Base-by-base conservation (phyloP, 345 rosid species). In the Melastoma malabathricum region DNA sequence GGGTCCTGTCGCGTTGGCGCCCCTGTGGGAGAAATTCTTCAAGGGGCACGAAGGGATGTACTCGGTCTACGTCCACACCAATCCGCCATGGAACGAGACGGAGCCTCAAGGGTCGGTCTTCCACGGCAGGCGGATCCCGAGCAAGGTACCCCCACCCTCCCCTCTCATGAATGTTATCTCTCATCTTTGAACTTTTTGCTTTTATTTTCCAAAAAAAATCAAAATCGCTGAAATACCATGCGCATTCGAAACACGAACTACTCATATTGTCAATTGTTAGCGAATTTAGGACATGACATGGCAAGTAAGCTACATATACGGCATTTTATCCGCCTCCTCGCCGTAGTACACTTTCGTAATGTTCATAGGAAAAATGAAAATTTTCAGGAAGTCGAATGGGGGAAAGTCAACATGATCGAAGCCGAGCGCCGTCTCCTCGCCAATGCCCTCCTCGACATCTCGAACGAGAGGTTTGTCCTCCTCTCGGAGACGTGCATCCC, bases 401-500 rank as follows among this genome's bases (percentile, higher is more conserved):
- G 79, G 47, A 61, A 62, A 15, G 73, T 68, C 10, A 74, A 51
- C 59, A 68, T 74, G 70, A 56, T 70, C 0, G 79, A 74, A 57
- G 79, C 79, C 0, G 79, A 74, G 65, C 69, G 70, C 22, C 72
- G 79, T 15, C 60, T 74, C 19, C 61, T 74, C 3, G 79, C 73
- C 14, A 74, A 74, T 48, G 79, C 79, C 23, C 72, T 74, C n/a
- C 72, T 74, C 23, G 79, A 74, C 55, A 15, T 70, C n/a, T 64
- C 79, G 3, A 74, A 67, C 59, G 57, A 74, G 29, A 65, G 79
- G 16, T 70, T 74, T 47, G 61, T 74, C 44, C 73, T 74, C 22
- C 71, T 74, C 23, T 74, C 79, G 0, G 79, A 74, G 29, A 20
- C 72, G 0, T 74, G 79, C 75, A 74, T 74, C 48, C 79, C 79